Evolutionary conservation across 495 filamentous ascomycete genomes (phyloP), one percentile per base, ranked within the genome.

Genomic region (Physcia stellaris): DNA sequence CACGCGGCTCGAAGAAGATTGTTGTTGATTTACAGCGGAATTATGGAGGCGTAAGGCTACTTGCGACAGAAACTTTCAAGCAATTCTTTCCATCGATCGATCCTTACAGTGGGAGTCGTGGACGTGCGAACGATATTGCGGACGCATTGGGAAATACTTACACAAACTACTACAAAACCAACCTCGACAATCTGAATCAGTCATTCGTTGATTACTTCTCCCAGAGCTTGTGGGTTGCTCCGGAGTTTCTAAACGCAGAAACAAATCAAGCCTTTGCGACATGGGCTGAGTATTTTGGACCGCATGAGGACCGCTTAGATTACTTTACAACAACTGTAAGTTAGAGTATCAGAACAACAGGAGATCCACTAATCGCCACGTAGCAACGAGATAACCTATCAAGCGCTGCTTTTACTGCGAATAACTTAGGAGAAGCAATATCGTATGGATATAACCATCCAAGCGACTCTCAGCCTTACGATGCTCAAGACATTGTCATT

Each of bases 241-340:
- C 58, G 1, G 43, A 54, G 34, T 52, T 54, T 23, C 32, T 71
- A 13, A 64, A 68, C 39, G 62, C 64, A 19, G 52, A 46, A 1
- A 70, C 66, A 0, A 54, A 53, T 11, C 35, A 42, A 15, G 61
- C 59, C 30, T 78, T 74, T 51, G 49, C 50, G 4, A 69, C 64
- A 3, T 78, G 70, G 73, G 45, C 53, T 5, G 66, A 77, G 26
- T 60, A 69, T 30, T 71, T 61, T 43, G 70, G 70, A 0, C 67
- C 68, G 12, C 43, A 62, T 24, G 21, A 45, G 0, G 43, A 57
- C 23, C 45, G 65, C 16, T 61, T 56, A 0, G 66, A 70, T 39
- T 45, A 57, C 10, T 72, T 66, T 46, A 68, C 69, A 13, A 58
- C 56, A 10, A 54, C 53, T n/a, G n/a, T n/a, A n/a, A n/a, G n/a